Percentiles rank a stretch among this genome's conserved stretches.
These are phyloP conservation scores for Endocalyx cinctus DNA, from an alignment of 2,329 filamentous ascomycete species.

Conservation along the genomic window DNA sequence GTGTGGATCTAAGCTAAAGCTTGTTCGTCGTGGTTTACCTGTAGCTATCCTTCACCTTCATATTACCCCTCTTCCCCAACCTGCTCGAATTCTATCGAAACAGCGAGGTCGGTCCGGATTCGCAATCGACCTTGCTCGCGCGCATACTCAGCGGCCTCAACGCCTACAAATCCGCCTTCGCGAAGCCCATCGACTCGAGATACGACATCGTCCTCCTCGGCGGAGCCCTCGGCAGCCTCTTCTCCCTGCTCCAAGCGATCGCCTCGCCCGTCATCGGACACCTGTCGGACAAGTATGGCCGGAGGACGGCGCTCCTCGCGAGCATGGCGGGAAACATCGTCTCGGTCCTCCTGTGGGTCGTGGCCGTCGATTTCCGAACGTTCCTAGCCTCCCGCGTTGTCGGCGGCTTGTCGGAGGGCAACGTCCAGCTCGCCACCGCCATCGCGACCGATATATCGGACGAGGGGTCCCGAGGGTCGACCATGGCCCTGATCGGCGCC, in stretches of 20 bases:
- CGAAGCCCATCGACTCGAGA: slow-evolving; percentile 86
- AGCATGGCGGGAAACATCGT: slow-evolving; percentile 92
- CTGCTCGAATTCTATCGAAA: slow-evolving; percentile 95
- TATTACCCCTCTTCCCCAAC: slow-evolving; percentile 91
- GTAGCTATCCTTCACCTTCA: slow-evolving; percentile 97
- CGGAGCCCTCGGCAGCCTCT: slow-evolving; percentile 87
- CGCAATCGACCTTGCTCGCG: slow-evolving; percentile 59
- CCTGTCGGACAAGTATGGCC: slow-evolving; percentile 83
- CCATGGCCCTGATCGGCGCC: slow-evolving; percentile 93
- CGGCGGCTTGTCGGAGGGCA: slow-evolving; percentile 91
- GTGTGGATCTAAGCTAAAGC: slow-evolving; percentile 4
- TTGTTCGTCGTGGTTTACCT: neutral
- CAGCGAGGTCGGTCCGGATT: slow-evolving; percentile 56
- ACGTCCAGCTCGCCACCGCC: slow-evolving; percentile 91
- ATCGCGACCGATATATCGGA: slow-evolving; percentile 96
- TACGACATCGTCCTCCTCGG: slow-evolving; percentile 97
- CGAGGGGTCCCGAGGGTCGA: slow-evolving; percentile 75
- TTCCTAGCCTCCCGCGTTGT: slow-evolving; percentile 92
- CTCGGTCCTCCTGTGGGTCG: slow-evolving; percentile 90
- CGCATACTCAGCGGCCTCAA: slow-evolving; percentile 80
- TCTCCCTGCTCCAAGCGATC: slow-evolving; percentile 84
- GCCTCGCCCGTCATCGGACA: slow-evolving; percentile 87
- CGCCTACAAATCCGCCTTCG: slow-evolving; percentile 89
- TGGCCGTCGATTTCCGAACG: slow-evolving; percentile 88
- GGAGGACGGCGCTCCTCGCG: slow-evolving; percentile 78